These are phyloP conservation scores for Phytophthora nicotianae DNA, from an alignment of 352 stramenopile species.

Conservation along the genomic window DNA sequence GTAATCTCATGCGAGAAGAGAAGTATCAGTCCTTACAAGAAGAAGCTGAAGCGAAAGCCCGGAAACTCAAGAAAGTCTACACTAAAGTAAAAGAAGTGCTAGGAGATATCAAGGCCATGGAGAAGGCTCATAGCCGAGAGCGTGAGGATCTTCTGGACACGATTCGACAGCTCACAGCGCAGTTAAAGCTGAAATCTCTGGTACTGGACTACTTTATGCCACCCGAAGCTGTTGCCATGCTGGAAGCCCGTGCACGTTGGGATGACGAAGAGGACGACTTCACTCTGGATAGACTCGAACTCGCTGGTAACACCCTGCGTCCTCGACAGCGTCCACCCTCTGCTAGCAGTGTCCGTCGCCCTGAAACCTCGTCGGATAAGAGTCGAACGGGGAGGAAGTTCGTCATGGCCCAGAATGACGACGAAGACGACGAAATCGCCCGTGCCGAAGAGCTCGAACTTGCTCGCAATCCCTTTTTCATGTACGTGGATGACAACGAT, in stretches of 20 bases:
- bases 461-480: constrained; percentile 78
- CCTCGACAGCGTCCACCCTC: constrained; percentile 71
- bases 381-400: constrained; percentile 51
- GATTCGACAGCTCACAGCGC: constrained; percentile 94
- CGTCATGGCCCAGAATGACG: constrained; percentile 28
- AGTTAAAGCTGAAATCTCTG: constrained; percentile 96
- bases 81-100: constrained; percentile 90
- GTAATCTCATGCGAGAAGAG: constrained; percentile 93
- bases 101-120: constrained; percentile 93
- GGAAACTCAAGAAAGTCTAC: constrained; percentile 97
- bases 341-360: constrained; percentile 65
- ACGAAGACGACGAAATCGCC: constrained; percentile 68
- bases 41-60: constrained; percentile 95
- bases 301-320: constrained; percentile 72
- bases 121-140: constrained; percentile 92
- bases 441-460: constrained; percentile 73
- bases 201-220: constrained; percentile 93
- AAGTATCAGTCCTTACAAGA: constrained; percentile 91
- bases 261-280: constrained; percentile 83
- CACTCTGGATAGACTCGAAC: constrained; percentile 70
- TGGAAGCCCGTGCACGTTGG: constrained; percentile 70
- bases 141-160: constrained; percentile 95
- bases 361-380: constrained; percentile 76
- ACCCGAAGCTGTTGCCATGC: constrained; percentile 48
- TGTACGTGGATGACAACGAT: constrained; percentile 86